Evolutionary conservation across 371 early-diverging fungal genomes (phyloP).

Genomic region (Syncephalastrum monosporum): DNA sequence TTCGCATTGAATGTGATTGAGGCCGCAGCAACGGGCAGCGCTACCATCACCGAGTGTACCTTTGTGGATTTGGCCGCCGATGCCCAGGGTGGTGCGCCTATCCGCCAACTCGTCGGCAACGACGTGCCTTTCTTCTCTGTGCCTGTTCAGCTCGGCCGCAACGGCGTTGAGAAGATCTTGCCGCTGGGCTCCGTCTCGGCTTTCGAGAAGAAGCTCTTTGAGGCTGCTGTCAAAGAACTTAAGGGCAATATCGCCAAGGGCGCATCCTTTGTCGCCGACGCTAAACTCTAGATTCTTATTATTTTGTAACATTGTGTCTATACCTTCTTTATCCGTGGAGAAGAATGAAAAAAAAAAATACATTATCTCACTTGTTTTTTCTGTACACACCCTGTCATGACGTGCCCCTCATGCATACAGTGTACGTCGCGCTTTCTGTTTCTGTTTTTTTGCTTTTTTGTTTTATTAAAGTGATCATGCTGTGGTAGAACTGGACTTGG

Average conservation of each 20-base stretch:
- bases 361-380: neutral
- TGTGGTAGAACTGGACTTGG: slow-evolving; percentile 3
- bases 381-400: neutral
- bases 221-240: slow-evolving; percentile 73
- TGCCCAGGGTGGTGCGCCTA: slow-evolving; percentile 46
- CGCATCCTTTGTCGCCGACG: slow-evolving; percentile 51
- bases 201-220: slow-evolving; percentile 72
- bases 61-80: slow-evolving; percentile 82
- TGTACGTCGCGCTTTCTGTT: neutral
- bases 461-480: slow-evolving; percentile 1
- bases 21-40: slow-evolving; percentile 63
- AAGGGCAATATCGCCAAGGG: slow-evolving; percentile 79
- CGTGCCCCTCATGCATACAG: no score
- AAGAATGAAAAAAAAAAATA: neutral
- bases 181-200: slow-evolving; percentile 64
- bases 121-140: slow-evolving; percentile 81
- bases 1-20: slow-evolving; percentile 74
- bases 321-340: neutral
- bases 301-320: slow-evolving; percentile 2
- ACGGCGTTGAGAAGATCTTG: slow-evolving; percentile 73
- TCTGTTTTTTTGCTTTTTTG: slow-evolving; percentile 6
- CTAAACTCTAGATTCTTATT: slow-evolving; percentile 15
- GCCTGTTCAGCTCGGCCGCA: slow-evolving; percentile 78
- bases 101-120: slow-evolving; percentile 45
- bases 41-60: slow-evolving; percentile 73